Evolutionary conservation across 73 alveolate genomes (phyloP).

Genomic region (Tetrahymena borealis): DNA sequence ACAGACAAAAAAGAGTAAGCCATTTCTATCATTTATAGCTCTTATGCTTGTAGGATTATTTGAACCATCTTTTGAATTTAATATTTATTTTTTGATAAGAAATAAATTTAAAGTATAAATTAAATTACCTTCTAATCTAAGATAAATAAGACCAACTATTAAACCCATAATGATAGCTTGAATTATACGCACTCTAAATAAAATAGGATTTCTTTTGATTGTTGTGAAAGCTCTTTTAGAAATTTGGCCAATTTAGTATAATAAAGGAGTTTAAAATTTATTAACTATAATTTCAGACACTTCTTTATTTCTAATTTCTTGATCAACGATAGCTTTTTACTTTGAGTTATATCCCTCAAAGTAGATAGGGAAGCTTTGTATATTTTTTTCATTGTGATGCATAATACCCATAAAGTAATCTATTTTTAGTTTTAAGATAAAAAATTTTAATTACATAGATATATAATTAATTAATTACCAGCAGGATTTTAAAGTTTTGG

Average conservation of each 20-base stretch:
- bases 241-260: neutral
- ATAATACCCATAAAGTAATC: conserved; percentile 20
- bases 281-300: neutral
- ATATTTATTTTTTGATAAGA: too few species aligned
- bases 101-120: too few species aligned
- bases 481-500: conserved; percentile 24
- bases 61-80: too few species aligned
- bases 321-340: neutral
- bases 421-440: neutral
- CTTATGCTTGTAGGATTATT: neutral
- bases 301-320: neutral
- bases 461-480: neutral
- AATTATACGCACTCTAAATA: neutral
- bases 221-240: neutral
- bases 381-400: neutral
- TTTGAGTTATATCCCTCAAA: neutral
- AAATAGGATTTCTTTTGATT: neutral
- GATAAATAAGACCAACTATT: neutral
- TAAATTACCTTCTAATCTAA: too few species aligned
- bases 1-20: conserved; percentile 3
- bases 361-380: neutral
- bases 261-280: neutral
- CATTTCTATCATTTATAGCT: conserved; percentile 11
- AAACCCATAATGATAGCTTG: neutral
- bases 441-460: too few species aligned